Conservation (phyloP, 2,329 filamentous ascomycete genomes). For the Allantophomopsis cytisporea region DNA sequence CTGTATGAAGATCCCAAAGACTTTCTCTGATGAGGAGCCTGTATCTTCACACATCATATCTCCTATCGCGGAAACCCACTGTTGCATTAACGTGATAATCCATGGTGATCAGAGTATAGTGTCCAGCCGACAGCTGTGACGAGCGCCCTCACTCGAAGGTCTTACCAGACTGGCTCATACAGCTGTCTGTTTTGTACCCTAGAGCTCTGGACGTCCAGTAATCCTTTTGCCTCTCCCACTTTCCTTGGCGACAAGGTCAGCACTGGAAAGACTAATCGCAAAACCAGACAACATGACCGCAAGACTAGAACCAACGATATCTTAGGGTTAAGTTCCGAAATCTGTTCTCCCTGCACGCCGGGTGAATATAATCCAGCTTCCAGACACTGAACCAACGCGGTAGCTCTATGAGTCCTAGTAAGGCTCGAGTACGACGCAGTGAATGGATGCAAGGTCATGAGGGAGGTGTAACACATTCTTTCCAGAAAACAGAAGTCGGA, state of each 20-base stretch:
- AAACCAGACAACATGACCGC: conserved; percentile 55
- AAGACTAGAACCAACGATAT: conserved; percentile 62
- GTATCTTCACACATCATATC: conserved; percentile 25
- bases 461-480: conserved; percentile 43
- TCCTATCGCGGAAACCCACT: conserved; percentile 15
- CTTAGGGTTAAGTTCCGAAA: conserved; percentile 98
- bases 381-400: conserved; percentile 30
- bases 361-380: conserved; percentile 22
- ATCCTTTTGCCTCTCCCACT: conserved; percentile 35
- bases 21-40: conserved; percentile 28
- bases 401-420: conserved; percentile 34
- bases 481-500: conserved; percentile 59
- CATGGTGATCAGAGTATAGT: conserved; percentile 45
- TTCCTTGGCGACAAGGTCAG: conserved; percentile 22
- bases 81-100: conserved; percentile 36
- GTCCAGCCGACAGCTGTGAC: conserved; percentile 59
- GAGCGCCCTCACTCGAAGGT: conserved; percentile 62
- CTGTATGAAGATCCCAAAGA: conserved; percentile 33
- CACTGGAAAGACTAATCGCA: conserved; percentile 43
- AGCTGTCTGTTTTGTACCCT: conserved; percentile 38
- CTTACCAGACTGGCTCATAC: conserved; percentile 71
- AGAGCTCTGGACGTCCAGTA: conserved; percentile 42
- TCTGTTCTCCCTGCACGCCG: conserved; percentile 42
- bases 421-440: conserved; percentile 46
- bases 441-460: conserved; percentile 18